A percentile compares a stretch with the other conserved stretches of the same genome.
These are phyloP conservation scores for Physcomitrellopsis africana DNA, from an alignment of 225 moss, liverwort and hornwort genomes.

Conservation along the genomic window DNA sequence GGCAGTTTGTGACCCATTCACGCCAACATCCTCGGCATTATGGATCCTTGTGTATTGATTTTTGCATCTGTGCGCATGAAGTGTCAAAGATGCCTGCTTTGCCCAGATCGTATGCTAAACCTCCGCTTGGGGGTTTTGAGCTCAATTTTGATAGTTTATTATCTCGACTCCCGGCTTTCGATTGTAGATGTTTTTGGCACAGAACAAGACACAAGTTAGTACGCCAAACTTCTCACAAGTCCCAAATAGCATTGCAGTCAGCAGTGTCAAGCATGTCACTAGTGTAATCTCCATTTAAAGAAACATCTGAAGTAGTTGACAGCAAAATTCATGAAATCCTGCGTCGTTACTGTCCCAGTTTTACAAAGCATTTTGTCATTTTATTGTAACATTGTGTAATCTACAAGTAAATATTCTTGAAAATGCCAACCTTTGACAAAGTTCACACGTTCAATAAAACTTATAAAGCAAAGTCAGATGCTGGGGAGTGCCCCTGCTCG, in stretches of 20 bases:
- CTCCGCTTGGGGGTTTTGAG: background rate
- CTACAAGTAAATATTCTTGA: too few species aligned
- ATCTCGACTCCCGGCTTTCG: too few species aligned
- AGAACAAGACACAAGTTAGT: background rate
- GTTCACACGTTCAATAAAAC: background rate
- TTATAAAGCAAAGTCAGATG: background rate
- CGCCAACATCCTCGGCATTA: background rate
- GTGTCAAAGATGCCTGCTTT: background rate
- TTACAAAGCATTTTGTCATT: background rate
- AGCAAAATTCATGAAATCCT: background rate
- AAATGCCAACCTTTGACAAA: background rate
- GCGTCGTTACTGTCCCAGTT: background rate
- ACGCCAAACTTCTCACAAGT: background rate
- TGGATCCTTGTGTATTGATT: background rate
- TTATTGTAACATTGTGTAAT: too few species aligned
- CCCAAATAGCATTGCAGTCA: background rate
- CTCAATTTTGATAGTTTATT: too few species aligned
- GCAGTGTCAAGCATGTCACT: background rate
- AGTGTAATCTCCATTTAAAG: background rate
- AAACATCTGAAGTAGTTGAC: background rate
- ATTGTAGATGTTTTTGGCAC: background rate
- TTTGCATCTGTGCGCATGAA: slow-evolving; percentile 13
- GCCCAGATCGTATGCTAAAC: background rate
- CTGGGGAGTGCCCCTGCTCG: background rate
- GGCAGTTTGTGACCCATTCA: background rate